These are phyloP conservation scores for Davidsoniella neocaledoniae DNA, from an alignment of 2,329 filamentous ascomycete species.

Conservation along the genomic window DNA sequence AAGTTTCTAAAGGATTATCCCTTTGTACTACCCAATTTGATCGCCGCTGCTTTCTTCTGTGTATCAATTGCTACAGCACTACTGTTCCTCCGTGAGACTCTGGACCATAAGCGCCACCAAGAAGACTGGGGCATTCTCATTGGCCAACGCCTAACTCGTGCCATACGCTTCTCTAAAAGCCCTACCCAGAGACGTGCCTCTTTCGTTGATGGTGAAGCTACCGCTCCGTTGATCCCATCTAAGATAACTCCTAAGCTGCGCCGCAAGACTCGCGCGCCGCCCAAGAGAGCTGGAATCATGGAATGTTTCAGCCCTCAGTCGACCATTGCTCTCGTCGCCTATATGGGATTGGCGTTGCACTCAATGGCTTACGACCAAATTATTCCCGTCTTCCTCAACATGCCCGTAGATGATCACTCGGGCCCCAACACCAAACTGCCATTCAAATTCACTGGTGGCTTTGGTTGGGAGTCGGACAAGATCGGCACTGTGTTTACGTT, in stretches of 20 bases:
- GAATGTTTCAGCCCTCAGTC: constrained; percentile 64
- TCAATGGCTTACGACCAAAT: constrained; percentile 74
- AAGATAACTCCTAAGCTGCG: constrained; percentile 16
- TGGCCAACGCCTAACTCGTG: constrained; percentile 45
- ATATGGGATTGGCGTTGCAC: constrained; percentile 69
- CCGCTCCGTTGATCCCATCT: constrained; percentile 34
- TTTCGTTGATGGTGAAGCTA: constrained; percentile 39
- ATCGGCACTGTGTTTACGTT: constrained; percentile 78
- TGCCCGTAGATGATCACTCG: constrained; percentile 36
- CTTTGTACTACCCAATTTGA: constrained; percentile 69
- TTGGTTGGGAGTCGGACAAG: constrained; percentile 51
- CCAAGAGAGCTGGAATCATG: constrained; percentile 25
- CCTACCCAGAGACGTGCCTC: constrained; percentile 25
- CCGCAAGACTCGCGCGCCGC: constrained; percentile 13
- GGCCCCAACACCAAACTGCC: constrained; percentile 46
- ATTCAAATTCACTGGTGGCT: constrained; percentile 69
- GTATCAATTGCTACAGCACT: constrained; percentile 56
- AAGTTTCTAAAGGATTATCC: constrained; percentile 60
- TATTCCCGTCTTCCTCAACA: constrained; percentile 76
- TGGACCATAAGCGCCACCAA: constrained; percentile 50
- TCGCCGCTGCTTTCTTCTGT: constrained; percentile 60
- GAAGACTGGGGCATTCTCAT: constrained; percentile 61
- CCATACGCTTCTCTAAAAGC: constrained; percentile 17
- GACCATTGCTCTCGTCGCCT: constrained; percentile 55
- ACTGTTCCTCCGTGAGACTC: constrained; percentile 75